Conservation (phyloP, 345 rosid genomes). For the Euclidium syriacum region DNA sequence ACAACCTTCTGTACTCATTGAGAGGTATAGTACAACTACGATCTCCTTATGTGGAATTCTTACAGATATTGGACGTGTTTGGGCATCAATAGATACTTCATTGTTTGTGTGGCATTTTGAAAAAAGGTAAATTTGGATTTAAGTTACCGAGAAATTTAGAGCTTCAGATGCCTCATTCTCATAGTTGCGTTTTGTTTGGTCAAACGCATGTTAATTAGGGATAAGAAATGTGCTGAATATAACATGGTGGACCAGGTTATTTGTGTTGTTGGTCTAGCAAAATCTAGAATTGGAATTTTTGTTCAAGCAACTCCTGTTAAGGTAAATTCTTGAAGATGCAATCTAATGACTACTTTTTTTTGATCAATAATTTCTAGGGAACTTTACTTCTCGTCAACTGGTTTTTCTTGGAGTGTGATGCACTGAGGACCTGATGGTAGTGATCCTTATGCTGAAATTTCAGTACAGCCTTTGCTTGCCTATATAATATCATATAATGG, state of each 20-base stretch:
- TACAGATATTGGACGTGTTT: constrained; percentile 84
- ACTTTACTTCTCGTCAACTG: constrained; percentile 48
- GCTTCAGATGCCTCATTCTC: not conserved
- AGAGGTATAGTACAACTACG: constrained; percentile 84
- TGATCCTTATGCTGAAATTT: constrained; percentile 93
- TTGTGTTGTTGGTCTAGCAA: constrained; percentile 89
- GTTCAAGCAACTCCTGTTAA: constrained; percentile 94
- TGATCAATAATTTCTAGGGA: not conserved
- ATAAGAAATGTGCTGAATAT: constrained; percentile 94
- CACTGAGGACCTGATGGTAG: constrained; percentile 72
- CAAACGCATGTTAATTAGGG: constrained; percentile 44
- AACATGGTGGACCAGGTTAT: constrained; percentile 84
- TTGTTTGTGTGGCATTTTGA: constrained; percentile 95
- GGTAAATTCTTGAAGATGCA: constrained; percentile 36
- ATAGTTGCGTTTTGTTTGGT: not conserved
- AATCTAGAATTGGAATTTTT: constrained; percentile 78
- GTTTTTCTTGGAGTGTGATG: constrained; percentile 95
- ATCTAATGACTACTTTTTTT: constrained; percentile 2
- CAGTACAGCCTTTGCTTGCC: constrained; percentile 85
- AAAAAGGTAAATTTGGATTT: constrained; percentile 53
- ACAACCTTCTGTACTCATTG: constrained; percentile 75
- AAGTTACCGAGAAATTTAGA: not conserved
- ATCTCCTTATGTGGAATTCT: constrained; percentile 94
- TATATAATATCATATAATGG: constrained; percentile 88
- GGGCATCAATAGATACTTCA: constrained; percentile 96